Conservation (phyloP, 352 stramenopile species). For the Pseudoperonospora humuli region DNA sequence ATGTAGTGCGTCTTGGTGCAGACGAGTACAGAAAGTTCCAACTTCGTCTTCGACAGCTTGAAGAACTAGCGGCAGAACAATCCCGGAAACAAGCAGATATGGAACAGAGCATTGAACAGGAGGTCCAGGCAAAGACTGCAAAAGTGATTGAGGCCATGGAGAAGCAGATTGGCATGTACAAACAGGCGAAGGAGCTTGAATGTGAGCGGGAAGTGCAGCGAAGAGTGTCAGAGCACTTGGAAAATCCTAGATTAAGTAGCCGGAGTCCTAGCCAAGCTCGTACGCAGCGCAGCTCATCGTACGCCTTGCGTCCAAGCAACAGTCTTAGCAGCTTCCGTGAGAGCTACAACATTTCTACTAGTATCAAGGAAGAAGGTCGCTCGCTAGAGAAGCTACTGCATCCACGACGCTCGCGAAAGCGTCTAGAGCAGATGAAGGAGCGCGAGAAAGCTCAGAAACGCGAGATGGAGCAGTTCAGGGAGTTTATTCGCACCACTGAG, state of each 20-base stretch:
- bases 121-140: conserved; percentile 54
- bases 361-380: conserved; percentile 38
- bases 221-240: conserved; percentile 43
- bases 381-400: conserved; percentile 75
- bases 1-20: conserved; percentile 44
- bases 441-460: conserved; percentile 67
- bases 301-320: conserved; percentile 13
- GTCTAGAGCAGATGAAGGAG: conserved; percentile 55
- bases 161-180: conserved; percentile 83
- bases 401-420: conserved; percentile 52
- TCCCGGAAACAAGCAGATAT: conserved; percentile 60
- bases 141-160: conserved; percentile 72
- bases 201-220: conserved; percentile 72
- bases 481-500: conserved; percentile 71
- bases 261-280: conserved; percentile 16
- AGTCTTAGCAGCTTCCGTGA: conserved; percentile 29
- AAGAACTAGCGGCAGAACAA: conserved; percentile 68
- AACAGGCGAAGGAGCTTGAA: conserved; percentile 75
- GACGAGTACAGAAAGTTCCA: conserved; percentile 83
- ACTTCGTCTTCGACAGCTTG: conserved; percentile 68
- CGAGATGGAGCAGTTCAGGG: conserved; percentile 85
- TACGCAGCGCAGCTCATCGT: conserved; percentile 11
- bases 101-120: conserved; percentile 70
- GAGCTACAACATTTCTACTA: conserved; percentile 23
- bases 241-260: conserved; percentile 17